Conservation (phyloP, 129 eudicot species). For the Dittrichia graveolens region DNA sequence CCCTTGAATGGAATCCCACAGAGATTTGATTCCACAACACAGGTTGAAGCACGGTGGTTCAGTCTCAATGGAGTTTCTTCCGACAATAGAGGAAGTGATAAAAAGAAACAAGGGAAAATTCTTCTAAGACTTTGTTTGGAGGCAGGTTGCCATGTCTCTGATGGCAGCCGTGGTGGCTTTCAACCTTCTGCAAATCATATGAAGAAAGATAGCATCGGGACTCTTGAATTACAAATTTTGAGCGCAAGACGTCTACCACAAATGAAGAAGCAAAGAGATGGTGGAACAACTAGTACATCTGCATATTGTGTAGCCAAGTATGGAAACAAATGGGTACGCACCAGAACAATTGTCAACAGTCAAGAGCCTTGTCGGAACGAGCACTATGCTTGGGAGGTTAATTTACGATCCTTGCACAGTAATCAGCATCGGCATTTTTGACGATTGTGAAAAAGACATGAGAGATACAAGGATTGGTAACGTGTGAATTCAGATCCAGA, state of each 20-base stretch:
- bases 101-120: conserved; percentile 3
- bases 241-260: conserved; percentile 38
- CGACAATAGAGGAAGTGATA: neutral
- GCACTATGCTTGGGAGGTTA: conserved; percentile 35
- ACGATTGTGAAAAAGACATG: no score
- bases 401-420: conserved; percentile 29
- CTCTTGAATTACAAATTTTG: conserved; percentile 29
- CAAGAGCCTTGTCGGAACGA: conserved; percentile 27
- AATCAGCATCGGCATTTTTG: conserved; percentile 18
- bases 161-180: conserved; percentile 30
- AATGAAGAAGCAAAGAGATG: conserved; percentile 58
- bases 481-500: no score
- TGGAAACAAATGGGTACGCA: conserved; percentile 42
- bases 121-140: conserved; percentile 30
- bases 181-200: conserved; percentile 25
- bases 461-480: no score
- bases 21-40: neutral
- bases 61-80: neutral
- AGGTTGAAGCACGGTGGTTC: neutral
- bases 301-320: conserved; percentile 85
- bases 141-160: conserved; percentile 37
- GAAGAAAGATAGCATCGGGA: conserved; percentile 21
- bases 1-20: no score
- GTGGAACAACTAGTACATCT: conserved; percentile 47
- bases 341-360: conserved; percentile 14